Evolutionary conservation across 768 basidiomycete species (phyloP).

Genomic region (Porphyrellus cyaneotinctus): DNA sequence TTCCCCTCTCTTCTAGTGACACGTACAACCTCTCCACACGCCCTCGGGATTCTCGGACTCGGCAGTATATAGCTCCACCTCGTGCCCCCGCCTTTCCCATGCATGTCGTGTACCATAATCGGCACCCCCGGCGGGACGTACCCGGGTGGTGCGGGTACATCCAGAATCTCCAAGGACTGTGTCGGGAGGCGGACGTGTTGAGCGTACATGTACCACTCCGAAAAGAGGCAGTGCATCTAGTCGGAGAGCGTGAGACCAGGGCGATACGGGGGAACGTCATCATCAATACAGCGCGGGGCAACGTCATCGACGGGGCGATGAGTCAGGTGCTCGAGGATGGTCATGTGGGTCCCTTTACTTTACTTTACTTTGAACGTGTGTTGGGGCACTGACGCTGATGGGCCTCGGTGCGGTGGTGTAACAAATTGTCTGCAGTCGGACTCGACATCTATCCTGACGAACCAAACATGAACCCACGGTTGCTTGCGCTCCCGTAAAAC

Average conservation of each 20-base stretch:
- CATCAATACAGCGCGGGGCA: too few species aligned
- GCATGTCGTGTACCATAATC: conserved; percentile 80
- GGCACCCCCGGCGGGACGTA: conserved; percentile 50
- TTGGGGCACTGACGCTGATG: too few species aligned
- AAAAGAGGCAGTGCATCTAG: too few species aligned
- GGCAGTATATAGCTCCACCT: conserved; percentile 81
- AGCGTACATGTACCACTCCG: too few species aligned
- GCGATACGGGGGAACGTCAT: conserved; percentile 68
- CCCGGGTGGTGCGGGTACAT: too few species aligned
- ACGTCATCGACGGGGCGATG: conserved; percentile 83
- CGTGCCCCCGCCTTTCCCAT: conserved; percentile 79
- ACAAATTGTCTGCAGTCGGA: conserved; percentile 48
- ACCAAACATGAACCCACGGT: conserved; percentile 72
- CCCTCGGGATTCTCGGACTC: too few species aligned
- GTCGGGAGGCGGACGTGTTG: too few species aligned
- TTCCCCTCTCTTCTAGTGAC: conserved; percentile 40
- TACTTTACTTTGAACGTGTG: too few species aligned
- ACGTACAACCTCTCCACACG: conserved; percentile 64
- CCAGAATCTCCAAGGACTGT: conserved; percentile 76
- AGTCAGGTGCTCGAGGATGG: too few species aligned
- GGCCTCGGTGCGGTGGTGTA: too few species aligned
- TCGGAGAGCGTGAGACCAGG: conserved; percentile 72
- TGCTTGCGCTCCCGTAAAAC: too few species aligned
- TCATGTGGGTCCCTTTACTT: too few species aligned
- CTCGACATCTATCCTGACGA: conserved; percentile 87